Evolutionary conservation across 179 eudicot species (phyloP).

Genomic region (Heliamphora pulchella): DNA sequence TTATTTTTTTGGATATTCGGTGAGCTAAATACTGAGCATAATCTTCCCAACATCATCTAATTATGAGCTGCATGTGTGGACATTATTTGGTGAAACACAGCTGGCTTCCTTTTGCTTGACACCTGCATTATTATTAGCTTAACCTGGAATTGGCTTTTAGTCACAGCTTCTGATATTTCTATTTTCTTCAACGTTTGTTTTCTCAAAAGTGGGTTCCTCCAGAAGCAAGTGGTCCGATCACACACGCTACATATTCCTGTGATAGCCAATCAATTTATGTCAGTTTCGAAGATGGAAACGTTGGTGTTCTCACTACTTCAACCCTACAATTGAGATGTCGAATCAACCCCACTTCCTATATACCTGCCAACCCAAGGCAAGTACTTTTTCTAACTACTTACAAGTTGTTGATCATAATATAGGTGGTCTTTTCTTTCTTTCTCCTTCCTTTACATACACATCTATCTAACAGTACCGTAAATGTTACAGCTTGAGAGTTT

Average conservation of each 20-base stretch:
- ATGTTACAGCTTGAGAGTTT: slow-evolving; percentile 36
- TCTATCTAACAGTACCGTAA: background rate
- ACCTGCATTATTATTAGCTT: background rate
- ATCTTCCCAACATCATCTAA: background rate
- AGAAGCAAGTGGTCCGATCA: slow-evolving; percentile 70
- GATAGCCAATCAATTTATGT: slow-evolving; percentile 78
- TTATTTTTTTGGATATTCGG: slow-evolving; percentile 8
- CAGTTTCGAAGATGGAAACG: slow-evolving; percentile 70
- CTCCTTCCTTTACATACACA: background rate
- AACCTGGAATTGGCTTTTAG: background rate
- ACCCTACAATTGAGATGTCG: slow-evolving; percentile 65
- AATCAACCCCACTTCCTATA: slow-evolving; percentile 55
- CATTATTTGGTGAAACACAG: background rate
- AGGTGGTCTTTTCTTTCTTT: background rate
- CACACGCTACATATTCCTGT: slow-evolving; percentile 78
- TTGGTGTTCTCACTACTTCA: slow-evolving; percentile 62
- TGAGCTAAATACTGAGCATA: background rate
- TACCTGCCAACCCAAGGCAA: slow-evolving; percentile 65
- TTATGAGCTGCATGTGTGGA: background rate
- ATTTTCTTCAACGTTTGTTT: slow-evolving; percentile 8
- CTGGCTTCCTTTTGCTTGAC: background rate
- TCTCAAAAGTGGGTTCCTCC: slow-evolving; percentile 57
- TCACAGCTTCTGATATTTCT: slow-evolving; percentile 5
- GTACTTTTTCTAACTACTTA: background rate
- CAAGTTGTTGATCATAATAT: background rate